Evolutionary conservation across 768 basidiomycete species (phyloP).

Genomic region (Lactarius trivialis): DNA sequence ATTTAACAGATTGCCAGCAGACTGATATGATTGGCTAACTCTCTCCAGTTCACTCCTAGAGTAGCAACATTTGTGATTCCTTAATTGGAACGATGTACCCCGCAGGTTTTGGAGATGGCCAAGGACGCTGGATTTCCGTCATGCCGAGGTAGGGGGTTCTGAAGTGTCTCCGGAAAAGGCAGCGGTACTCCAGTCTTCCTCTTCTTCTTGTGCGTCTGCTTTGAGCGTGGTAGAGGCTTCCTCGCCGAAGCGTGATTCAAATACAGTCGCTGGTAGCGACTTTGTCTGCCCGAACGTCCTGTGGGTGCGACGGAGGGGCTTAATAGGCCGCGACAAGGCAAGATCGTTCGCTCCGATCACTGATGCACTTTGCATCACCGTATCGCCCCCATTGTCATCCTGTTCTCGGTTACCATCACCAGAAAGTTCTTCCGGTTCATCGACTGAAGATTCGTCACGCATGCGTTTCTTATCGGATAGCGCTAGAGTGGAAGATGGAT

Average conservation of each 20-base stretch:
- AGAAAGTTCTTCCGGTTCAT: conserved; percentile 11
- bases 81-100: conserved; percentile 6
- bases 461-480: conserved; percentile 36
- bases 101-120: not conserved
- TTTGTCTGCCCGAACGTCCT: conserved; percentile 20
- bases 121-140: not conserved
- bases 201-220: conserved; percentile 9
- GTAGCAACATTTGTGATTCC: not conserved
- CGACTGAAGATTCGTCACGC: conserved; percentile 20
- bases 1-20: not conserved
- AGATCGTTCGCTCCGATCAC: conserved; percentile 12
- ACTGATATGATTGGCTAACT: not conserved
- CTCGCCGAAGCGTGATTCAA: not conserved
- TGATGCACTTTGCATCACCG: conserved; percentile 7
- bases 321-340: conserved; percentile 30
- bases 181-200: conserved; percentile 23
- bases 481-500: conserved; percentile 25
- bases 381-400: not conserved
- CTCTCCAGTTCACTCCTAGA: not conserved
- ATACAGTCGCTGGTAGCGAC: conserved; percentile 19
- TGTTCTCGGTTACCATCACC: conserved; percentile 11
- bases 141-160: conserved; percentile 1
- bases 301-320: conserved; percentile 33
- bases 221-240: not conserved
- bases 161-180: conserved; percentile 11